Evolutionary conservation across 2,329 filamentous ascomycete genomes (phyloP), one percentile per base, ranked within the genome.

Genomic region (Aspergillus glaucus): DNA sequence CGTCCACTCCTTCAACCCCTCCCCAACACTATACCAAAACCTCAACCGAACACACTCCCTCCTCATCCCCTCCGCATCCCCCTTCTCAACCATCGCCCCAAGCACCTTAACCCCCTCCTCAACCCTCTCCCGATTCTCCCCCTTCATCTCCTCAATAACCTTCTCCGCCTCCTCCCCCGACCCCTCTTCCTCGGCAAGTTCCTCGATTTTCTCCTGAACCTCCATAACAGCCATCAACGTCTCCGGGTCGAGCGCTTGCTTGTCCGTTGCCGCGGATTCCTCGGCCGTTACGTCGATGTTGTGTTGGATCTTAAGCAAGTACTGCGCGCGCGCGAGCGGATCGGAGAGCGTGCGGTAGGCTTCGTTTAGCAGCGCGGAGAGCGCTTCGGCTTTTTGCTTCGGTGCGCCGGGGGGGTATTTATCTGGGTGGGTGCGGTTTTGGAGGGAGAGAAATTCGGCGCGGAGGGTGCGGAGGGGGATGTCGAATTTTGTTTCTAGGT

Each of bases 21-120:
- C 86, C 53, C 82, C 79, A 52, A 97, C 85, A 69, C 91, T 95
- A 48, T 86, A 79, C 92, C 92, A 96, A 74, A 96, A 97, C 66
- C 89, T 77, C 72, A 96, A 70, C 66, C 80, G 77, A 1, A 95
- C 82, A 42, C 85, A 84, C 77, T 94, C 88, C 52, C 65, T 69
- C 70, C 79, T 83, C 14, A 90, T 92, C 7, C 53, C 70, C 37
- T 83, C 77, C 36, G 87, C 64, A 63, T 92, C 81, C 44, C 85
- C 86, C 7, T 67, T 60, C 53, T 72, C 75, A 63, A 97, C 92
- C 0, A 83, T 81, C 47, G 66, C 60, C 43, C 79, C 86, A 21
- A 97, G 62, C 1, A 70, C 66, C 44, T 68, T 69, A 62, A 91
- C 85, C 60, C 85, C 86, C 53, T 70, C 74, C 15, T 62, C 61